Evolutionary conservation across 768 basidiomycete genomes (phyloP), one percentile per base, ranked within the genome.

Genomic region (Coprinopsis marcescibilis): DNA sequence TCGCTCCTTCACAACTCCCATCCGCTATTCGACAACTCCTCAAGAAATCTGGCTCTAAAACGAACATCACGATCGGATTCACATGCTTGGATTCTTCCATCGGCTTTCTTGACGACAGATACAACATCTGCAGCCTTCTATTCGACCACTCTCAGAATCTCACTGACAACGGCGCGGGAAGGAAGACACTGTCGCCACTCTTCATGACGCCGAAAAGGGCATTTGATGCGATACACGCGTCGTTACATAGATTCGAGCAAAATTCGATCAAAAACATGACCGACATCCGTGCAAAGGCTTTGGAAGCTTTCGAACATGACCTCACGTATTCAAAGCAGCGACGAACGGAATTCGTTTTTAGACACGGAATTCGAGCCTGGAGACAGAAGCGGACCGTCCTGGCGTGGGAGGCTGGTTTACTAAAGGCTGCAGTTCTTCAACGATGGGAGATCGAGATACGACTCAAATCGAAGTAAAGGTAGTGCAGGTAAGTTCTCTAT

Each of bases 371-470:
- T 12, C 50, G 53, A 17, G 65, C 55, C 27, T 77, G 73, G 76
- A 65, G 76, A 44, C 69, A 72, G 52, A 64, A 73, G 43, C 61
- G 70, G 49, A 62, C 80, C n/a, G 55, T 72, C 50, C 45, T 74
- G 24, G 63, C 63, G 23, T 78, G 81, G 65, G 78, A 83, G 55
- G 75, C 72, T 17, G 75, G 67, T 0, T 63, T 82, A 29, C 57
- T 81, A 13, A 58, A 63, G 33, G 67, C 64, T 3, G 70, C 72
- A 13, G 57, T 66, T 52, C 53, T 82, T 43, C 61, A 59, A 53
- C 65, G 75, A 45, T 83, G 80, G 81, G 60, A 66, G 11, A 57
- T 77, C 21, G 55, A 60, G 26, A 50, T 69, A 26, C 51, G 51
- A 11, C n/a, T n/a, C n/a, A n/a, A n/a, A n/a, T n/a, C n/a, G n/a